Conservation (phyloP, 768 basidiomycete species). For the Pholiota conissans region DNA sequence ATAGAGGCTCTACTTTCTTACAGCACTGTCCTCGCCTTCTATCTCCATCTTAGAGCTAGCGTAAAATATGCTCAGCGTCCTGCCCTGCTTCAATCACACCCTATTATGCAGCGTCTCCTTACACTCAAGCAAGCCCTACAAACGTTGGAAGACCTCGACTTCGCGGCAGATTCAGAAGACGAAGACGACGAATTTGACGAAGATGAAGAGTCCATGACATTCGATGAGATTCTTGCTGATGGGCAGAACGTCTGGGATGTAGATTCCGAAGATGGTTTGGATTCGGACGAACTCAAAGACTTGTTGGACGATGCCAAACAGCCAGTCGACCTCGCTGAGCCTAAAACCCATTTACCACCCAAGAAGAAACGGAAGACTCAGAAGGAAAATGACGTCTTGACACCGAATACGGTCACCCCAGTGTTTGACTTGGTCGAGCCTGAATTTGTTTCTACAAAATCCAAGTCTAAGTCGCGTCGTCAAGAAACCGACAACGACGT, state of each 20-base stretch:
- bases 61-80: constrained; percentile 63
- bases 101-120: constrained; percentile 75
- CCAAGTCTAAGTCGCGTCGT: constrained; percentile 30
- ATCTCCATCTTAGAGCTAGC: constrained; percentile 80
- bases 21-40: constrained; percentile 87
- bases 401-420: constrained; percentile 30
- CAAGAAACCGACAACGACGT: constrained; percentile 20
- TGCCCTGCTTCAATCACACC: constrained; percentile 63
- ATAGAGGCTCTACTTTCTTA: constrained; percentile 90
- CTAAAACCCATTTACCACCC: constrained; percentile 36
- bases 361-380: constrained; percentile 63
- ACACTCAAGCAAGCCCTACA: constrained; percentile 79
- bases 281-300: constrained; percentile 51
- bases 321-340: constrained; percentile 21
- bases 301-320: constrained; percentile 54
- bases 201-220: constrained; percentile 15
- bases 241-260: constrained; percentile 45
- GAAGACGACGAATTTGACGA: constrained; percentile 38
- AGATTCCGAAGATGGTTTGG: constrained; percentile 36
- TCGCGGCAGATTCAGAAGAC: constrained; percentile 52
- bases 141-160: constrained; percentile 84
- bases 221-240: constrained; percentile 38
- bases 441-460: constrained; percentile 46
- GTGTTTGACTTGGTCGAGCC: constrained; percentile 84
- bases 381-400: constrained; percentile 27